These are phyloP conservation scores for Zhuliangozyma parablackwelliae DNA, from an alignment of 1,139 yeast genomes.

Conservation along the genomic window DNA sequence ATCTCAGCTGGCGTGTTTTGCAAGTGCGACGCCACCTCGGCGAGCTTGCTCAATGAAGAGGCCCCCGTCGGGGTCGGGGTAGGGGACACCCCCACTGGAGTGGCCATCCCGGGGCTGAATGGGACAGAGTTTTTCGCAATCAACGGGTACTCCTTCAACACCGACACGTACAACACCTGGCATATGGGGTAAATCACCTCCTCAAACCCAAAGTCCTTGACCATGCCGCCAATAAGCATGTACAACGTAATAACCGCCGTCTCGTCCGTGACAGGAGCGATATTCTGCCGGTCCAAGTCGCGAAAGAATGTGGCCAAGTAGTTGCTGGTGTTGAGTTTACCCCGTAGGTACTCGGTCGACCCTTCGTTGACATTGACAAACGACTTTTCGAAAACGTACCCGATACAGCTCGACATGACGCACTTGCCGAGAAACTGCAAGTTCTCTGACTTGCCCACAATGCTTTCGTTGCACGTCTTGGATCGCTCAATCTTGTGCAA, in stretches of 20 bases:
- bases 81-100: neutral
- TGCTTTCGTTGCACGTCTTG: slow-evolving; percentile 57
- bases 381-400: slow-evolving; percentile 58
- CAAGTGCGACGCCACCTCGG: slow-evolving; percentile 38
- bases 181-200: slow-evolving; percentile 56
- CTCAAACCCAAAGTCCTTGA: slow-evolving; percentile 79
- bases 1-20: slow-evolving; percentile 10
- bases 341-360: slow-evolving; percentile 55
- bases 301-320: slow-evolving; percentile 48
- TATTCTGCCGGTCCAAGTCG: slow-evolving; percentile 41
- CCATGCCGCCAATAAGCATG: slow-evolving; percentile 63
- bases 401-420: slow-evolving; percentile 49
- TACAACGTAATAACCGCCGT: slow-evolving; percentile 49
- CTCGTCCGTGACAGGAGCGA: slow-evolving; percentile 33
- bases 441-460: slow-evolving; percentile 39
- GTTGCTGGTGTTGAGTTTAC: slow-evolving; percentile 42
- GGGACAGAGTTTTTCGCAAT: slow-evolving; percentile 41
- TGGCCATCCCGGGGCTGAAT: slow-evolving; percentile 16
- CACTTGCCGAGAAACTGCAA: slow-evolving; percentile 56
- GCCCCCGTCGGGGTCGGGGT: neutral
- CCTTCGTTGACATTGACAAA: slow-evolving; percentile 22
- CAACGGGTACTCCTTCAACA: slow-evolving; percentile 64
- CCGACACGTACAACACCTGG: slow-evolving; percentile 59
- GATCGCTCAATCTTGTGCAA: slow-evolving; percentile 55
- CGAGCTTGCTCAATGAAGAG: slow-evolving; percentile 19